Conservation (phyloP, 106 monocot species). For the Dioscorea alata region DNA sequence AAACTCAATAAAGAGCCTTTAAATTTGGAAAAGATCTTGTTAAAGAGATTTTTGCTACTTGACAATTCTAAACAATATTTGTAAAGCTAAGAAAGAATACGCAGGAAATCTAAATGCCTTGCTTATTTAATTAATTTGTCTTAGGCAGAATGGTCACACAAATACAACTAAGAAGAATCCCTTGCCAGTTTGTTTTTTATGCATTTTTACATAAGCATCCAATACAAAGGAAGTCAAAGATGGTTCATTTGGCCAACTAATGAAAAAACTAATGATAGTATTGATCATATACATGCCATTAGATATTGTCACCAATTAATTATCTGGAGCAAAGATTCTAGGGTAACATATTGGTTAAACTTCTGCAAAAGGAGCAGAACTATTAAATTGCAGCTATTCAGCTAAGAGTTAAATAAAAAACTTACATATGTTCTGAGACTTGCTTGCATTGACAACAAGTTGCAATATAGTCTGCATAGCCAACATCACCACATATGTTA, state of each 20-base stretch:
- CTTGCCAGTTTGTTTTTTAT: no score
- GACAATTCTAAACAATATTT: no score
- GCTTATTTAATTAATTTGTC: no score
- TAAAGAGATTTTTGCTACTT: no score
- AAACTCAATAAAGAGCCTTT: no score
- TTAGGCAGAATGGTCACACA: no score
- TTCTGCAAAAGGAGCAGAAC: not conserved
- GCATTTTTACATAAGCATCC: no score
- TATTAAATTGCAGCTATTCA: not conserved
- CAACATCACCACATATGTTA: constrained; percentile 1
- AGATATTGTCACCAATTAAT: not conserved
- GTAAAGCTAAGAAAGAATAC: no score
- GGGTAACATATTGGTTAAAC: not conserved
- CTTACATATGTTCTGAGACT: not conserved
- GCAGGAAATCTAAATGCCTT: no score
- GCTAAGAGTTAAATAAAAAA: not conserved
- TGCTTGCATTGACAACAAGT: not conserved
- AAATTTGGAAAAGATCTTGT: no score
- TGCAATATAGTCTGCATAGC: not conserved
- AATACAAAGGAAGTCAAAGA: no score
- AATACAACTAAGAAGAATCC: no score
- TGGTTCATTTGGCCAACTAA: not conserved
- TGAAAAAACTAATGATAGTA: not conserved
- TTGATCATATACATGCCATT: not conserved
- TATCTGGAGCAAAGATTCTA: not conserved